Evolutionary conservation across 305 asterid genomes (phyloP).

Genomic region (Fraxinus paxiana): DNA sequence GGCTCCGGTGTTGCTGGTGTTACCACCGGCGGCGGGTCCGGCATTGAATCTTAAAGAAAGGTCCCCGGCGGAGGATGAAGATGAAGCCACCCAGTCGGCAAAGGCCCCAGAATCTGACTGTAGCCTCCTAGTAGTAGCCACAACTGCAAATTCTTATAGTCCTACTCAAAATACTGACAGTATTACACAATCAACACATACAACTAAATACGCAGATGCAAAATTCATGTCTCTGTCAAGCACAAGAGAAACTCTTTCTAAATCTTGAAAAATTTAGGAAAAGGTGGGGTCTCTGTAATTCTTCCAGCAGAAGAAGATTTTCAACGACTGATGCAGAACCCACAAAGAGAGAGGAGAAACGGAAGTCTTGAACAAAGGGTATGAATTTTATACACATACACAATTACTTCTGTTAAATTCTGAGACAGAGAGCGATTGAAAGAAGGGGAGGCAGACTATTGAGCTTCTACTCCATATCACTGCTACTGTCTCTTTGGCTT

Average conservation of each 20-base stretch:
- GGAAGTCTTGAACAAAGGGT: not conserved
- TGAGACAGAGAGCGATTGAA: not conserved
- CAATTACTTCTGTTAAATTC: constrained; percentile 12
- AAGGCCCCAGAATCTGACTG: constrained; percentile 64
- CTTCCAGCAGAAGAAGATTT: constrained; percentile 35
- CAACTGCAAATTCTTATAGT: constrained; percentile 33
- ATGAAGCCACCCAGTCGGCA: constrained; percentile 69
- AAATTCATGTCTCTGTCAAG: constrained; percentile 18
- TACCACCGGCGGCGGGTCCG: constrained; percentile 22
- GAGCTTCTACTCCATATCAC: constrained; percentile 20
- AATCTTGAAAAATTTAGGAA: constrained; percentile 25
- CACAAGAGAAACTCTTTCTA: not conserved
- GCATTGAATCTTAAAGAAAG: constrained; percentile 38
- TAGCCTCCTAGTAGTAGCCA: constrained; percentile 65
- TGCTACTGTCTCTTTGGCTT: constrained; percentile 32
- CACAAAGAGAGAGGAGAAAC: not conserved
- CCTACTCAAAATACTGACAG: not conserved
- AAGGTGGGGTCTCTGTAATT: constrained; percentile 51
- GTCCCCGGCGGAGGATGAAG: constrained; percentile 56
- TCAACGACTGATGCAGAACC: constrained; percentile 13
- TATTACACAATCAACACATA: not conserved
- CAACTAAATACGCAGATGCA: not conserved
- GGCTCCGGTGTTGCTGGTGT: constrained; percentile 5
- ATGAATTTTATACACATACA: not conserved
- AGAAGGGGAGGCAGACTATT: not conserved